Base-by-base conservation (phyloP, 208 protist genomes). In the Trypanosoma rangeli region DNA sequence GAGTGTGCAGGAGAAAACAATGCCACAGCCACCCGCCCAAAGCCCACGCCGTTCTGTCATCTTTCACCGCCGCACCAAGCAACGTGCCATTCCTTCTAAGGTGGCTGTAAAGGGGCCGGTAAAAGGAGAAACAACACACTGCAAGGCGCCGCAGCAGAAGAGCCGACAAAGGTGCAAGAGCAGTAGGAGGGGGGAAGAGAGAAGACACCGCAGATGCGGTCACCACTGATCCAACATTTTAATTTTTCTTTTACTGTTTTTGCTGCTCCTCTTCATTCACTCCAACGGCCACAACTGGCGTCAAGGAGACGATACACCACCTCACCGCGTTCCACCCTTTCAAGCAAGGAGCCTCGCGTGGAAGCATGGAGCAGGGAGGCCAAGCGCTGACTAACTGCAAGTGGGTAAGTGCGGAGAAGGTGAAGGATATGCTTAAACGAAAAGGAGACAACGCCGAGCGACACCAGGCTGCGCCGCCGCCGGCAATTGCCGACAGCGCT, bases 61-160 rank as follows among this genome's bases (percentile, higher is more conserved):
- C 49, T 57, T 68, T 48, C 52, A 49, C 50, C 42, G n/a, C 62
- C 16, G 37, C 49, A 37, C 62, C 8, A 66, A 28, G 26, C 62
- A 39, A 31, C 49, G 37, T 44, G 22, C 12, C 16, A 39, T 44
- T 48, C 52, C 37, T 49, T 35, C 39, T 66, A 73, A 73, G 60
- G 68, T 73, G 68, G 68, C 68, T 33, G 68, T 73, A 73, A 39
- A 35, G 35, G 64, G 68, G 68, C 68, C 68, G 68, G 33, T 48
- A 73, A 67, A 73, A 66, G 53, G 37, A 44, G 52, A 16, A 56
- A 53, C 63, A 31, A 44, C 20, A 57, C 10, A 35, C 28, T 58
- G 54, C 3, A 58, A 56, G 37, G 37, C 5, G 46, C 28, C 52
- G 39, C 50, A 37, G 52, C 37, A 58, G 33, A 68, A 68, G 52